phyloP scores from a whole-genome alignment of 106 monocot species.

The Xerophyta viscosa region DNA sequence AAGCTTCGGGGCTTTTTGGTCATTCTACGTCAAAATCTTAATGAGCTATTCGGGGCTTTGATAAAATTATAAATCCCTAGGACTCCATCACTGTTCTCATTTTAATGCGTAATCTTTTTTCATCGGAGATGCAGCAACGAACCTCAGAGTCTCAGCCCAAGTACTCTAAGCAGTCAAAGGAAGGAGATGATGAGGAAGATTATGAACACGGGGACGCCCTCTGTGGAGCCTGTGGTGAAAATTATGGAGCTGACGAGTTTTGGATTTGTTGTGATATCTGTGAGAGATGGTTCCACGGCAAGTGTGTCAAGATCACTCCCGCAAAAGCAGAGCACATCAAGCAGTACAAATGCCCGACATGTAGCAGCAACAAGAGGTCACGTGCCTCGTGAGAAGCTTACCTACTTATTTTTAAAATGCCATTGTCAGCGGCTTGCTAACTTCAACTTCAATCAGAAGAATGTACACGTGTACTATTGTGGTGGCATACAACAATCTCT shows the following conservation, averaged over 20 bases:
- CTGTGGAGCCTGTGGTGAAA: conserved; percentile 54
- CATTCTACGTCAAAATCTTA: too few species aligned
- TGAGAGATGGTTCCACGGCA: conserved; percentile 58
- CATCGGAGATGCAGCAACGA: conserved; percentile 4
- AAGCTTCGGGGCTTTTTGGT: too few species aligned
- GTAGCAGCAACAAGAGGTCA: conserved; percentile 33
- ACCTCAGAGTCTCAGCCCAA: conserved; percentile 20
- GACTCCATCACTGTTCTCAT: too few species aligned
- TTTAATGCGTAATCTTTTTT: too few species aligned
- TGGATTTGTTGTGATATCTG: conserved; percentile 71
- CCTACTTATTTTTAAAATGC: not conserved
- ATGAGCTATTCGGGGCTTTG: too few species aligned
- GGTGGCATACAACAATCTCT: too few species aligned
- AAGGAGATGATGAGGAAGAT: conserved; percentile 21
- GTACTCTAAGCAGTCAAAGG: conserved; percentile 18
- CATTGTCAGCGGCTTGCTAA: not conserved
- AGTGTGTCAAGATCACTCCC: conserved; percentile 53
- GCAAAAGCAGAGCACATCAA: conserved; percentile 43
- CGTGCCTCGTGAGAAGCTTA: conserved; percentile 7
- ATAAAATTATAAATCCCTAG: too few species aligned
- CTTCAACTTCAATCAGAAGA: not conserved
- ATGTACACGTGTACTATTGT: too few species aligned
- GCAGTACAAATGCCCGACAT: conserved; percentile 47
- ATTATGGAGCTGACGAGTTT: conserved; percentile 46
- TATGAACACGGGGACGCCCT: conserved; percentile 37